A percentile compares a stretch with the other conserved stretches of the same genome.
phyloP scores from a whole-genome alignment of 148 eudicot genomes.

The Gaultheria prostrata region DNA sequence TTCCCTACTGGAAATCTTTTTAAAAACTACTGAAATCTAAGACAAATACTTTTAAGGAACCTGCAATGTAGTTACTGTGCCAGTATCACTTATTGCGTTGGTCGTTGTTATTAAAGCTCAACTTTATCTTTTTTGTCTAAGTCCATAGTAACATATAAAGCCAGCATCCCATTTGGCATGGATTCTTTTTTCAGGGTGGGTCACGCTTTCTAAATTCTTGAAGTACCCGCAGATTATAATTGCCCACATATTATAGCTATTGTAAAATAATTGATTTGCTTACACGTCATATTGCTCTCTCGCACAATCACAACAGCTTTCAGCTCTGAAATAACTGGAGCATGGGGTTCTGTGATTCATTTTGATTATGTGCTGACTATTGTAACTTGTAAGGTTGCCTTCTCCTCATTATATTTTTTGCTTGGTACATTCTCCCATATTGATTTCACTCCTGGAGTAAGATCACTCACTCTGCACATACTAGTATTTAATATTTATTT shows the following conservation, averaged over 20 bases:
- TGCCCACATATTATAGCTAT: background rate
- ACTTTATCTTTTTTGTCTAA: background rate
- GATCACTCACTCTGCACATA: background rate
- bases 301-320: background rate
- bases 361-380: background rate
- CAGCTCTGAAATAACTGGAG: background rate
- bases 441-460: background rate
- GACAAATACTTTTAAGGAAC: background rate
- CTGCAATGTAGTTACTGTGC: background rate
- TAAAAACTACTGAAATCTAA: background rate
- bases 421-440: background rate
- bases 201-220: background rate
- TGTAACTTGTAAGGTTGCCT: background rate
- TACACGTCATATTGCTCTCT: background rate
- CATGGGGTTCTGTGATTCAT: background rate
- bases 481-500: background rate
- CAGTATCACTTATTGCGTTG: background rate
- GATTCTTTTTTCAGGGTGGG: background rate
- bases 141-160: background rate
- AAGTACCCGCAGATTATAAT: background rate
- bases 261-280: background rate
- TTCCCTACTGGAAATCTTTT: background rate
- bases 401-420: no score
- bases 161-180: background rate
- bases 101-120: background rate